phyloP scores from a whole-genome alignment of 1,139 yeast genomes.

The Taiozyma sp. region DNA sequence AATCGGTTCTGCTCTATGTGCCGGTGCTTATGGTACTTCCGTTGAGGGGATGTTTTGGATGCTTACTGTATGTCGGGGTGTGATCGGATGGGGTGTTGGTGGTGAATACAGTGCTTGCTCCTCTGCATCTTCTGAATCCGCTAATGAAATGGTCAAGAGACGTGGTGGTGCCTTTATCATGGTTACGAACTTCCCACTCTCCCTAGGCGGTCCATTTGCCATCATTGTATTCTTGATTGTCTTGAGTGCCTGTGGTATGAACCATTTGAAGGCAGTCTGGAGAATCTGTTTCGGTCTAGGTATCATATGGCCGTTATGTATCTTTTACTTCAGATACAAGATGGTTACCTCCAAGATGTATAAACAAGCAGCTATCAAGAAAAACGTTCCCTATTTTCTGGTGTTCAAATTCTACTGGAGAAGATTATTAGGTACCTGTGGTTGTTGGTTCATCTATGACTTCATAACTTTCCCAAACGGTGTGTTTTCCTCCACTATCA shows the following conservation, averaged over 20 bases:
- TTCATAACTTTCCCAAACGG: constrained; percentile 66
- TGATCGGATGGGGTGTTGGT: constrained; percentile 72
- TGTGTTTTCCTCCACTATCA: constrained; percentile 49
- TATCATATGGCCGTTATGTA: constrained; percentile 66
- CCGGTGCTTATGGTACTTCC: constrained; percentile 53
- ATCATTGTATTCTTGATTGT: constrained; percentile 63
- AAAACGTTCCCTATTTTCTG: constrained; percentile 49
- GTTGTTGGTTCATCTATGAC: constrained; percentile 61
- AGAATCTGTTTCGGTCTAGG: constrained; percentile 76
- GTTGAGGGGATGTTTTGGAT: constrained; percentile 66
- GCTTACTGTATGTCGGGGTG: constrained; percentile 63
- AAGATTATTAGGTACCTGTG: constrained; percentile 50
- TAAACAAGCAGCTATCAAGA: constrained; percentile 46
- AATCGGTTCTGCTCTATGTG: constrained; percentile 49
- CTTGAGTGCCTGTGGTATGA: constrained; percentile 46
- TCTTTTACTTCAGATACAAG: constrained; percentile 65
- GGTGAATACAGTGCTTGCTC: constrained; percentile 70
- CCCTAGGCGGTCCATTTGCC: constrained; percentile 80
- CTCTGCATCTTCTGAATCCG: constrained; percentile 63
- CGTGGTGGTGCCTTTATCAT: constrained; percentile 63
- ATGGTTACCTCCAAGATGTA: constrained; percentile 65
- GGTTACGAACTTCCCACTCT: constrained; percentile 68
- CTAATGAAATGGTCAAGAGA: constrained; percentile 59
- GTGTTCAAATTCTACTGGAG: constrained; percentile 53
- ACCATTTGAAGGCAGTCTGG: constrained; percentile 56